Evolutionary conservation across 441 rosid genomes (phyloP).

Genomic region (Euphorbia schlechtendalii): DNA sequence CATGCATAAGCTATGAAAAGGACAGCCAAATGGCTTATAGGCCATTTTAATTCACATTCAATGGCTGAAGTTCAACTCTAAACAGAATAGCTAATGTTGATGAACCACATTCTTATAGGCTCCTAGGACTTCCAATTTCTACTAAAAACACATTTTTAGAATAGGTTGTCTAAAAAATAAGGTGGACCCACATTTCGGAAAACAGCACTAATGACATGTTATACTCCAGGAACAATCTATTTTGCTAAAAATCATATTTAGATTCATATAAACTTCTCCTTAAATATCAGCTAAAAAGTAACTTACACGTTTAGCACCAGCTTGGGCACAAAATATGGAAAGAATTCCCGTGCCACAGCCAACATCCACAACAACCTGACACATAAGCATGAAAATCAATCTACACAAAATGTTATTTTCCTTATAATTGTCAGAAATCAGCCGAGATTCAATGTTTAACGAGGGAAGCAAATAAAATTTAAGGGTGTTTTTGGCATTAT

Average conservation of each 20-base stretch:
- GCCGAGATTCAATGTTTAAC: not conserved
- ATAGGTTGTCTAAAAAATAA: too few relatives aligned
- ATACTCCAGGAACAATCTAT: slow-evolving; percentile 1
- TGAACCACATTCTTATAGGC: too few relatives aligned
- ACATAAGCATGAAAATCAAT: slow-evolving; percentile 13
- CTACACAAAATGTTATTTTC: not conserved
- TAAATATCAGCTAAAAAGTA: slow-evolving; percentile 1
- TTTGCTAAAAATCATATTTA: not conserved
- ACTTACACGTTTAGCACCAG: slow-evolving; percentile 90
- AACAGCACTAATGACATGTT: not conserved
- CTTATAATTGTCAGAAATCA: not conserved
- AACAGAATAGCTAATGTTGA: too few relatives aligned
- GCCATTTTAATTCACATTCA: too few relatives aligned
- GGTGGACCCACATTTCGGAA: too few relatives aligned
- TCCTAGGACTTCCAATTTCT: too few relatives aligned
- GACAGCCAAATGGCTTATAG: too few relatives aligned
- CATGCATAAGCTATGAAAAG: too few relatives aligned
- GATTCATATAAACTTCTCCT: not conserved
- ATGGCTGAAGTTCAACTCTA: too few relatives aligned
- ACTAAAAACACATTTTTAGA: too few relatives aligned
- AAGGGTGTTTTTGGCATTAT: not conserved
- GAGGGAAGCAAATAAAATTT: not conserved
- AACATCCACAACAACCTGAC: slow-evolving; percentile 93
- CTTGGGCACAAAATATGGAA: slow-evolving; percentile 96
- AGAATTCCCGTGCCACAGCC: slow-evolving; percentile 99